Evolutionary conservation across 257 asterid genomes (phyloP).

Genomic region (Nicotiana paniculata): DNA sequence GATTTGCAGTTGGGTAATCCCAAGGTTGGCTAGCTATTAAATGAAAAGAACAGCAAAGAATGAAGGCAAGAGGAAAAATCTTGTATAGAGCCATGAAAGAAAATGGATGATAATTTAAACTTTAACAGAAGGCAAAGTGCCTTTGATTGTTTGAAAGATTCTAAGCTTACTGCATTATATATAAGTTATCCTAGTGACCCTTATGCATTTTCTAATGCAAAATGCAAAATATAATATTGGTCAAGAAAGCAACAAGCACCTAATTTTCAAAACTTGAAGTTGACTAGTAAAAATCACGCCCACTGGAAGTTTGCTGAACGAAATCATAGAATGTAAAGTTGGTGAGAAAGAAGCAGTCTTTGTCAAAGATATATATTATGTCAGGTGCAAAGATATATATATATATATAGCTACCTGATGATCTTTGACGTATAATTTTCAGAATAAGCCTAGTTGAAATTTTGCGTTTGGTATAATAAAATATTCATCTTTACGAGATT

Average conservation of each 20-base stretch:
- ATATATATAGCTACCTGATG: neutral
- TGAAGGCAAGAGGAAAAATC: neutral
- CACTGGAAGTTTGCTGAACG: neutral
- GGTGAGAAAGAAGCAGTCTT: neutral
- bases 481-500: neutral
- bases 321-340: neutral
- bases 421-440: neutral
- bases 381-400: neutral
- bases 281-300: neutral
- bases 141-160: neutral
- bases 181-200: no score
- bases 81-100: neutral
- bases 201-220: neutral
- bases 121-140: neutral
- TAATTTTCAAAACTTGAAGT: neutral
- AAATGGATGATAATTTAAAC: neutral
- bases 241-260: neutral
- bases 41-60: neutral
- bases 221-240: neutral
- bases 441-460: neutral
- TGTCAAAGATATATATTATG: neutral
- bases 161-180: no score
- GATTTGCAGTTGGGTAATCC: slow-evolving; percentile 7
- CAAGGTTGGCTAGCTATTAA: neutral
- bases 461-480: neutral